Base-by-base conservation (phyloP, 75 land plant genomes). In the Selaginella tamariscina region DNA sequence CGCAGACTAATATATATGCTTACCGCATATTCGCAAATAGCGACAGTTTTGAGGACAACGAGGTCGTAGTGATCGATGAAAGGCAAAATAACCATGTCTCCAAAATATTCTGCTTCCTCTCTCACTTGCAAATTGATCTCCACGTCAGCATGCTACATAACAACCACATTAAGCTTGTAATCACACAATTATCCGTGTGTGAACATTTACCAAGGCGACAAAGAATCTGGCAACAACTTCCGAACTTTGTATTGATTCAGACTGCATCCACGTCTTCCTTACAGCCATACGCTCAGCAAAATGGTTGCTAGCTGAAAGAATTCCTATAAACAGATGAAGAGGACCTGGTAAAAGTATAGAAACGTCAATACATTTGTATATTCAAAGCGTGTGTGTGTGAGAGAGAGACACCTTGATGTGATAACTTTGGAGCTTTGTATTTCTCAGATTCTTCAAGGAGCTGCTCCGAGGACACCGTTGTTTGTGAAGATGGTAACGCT, bases 241-340 rank as follows among this genome's bases (percentile, higher is more conserved):
- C 31, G 82, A 73, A 27, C 81, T 70, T 33, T 65, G 71, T n/a
- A 85, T 72, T 1, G 67, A 75, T 32, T 64, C 33, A 54, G 74
- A 85, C 31, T 83, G 88, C 86, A 85, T 70, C 88, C 88, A 85
- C 9, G 88, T 85, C 74, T 80, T 85, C 72, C 88, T 72, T 27
- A 80, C 71, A 32, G 88, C 88, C 88, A 83, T 85, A n/a, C 88
- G 69, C 60, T 83, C 86, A 24, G 86, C 73, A 74, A 85, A 85
- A 66, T 83, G 83, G 44, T 82, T 85, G 66, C 80, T 75, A 2
- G 83, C 74, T 29, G 88, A 85, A 24, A 85, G 72, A 33, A 85
- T 78, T 49, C 88, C 86, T 64, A 85, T 73, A 57, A 83, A 83
- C n/a, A 85, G 72, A 33, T 77, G 60, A 27, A 83, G 31, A 29